A percentile compares a stretch with the other conserved stretches of the same genome.
Evolutionary conservation across 2,329 filamentous ascomycete species (phyloP).

Genomic region (Zarea fungicola): DNA sequence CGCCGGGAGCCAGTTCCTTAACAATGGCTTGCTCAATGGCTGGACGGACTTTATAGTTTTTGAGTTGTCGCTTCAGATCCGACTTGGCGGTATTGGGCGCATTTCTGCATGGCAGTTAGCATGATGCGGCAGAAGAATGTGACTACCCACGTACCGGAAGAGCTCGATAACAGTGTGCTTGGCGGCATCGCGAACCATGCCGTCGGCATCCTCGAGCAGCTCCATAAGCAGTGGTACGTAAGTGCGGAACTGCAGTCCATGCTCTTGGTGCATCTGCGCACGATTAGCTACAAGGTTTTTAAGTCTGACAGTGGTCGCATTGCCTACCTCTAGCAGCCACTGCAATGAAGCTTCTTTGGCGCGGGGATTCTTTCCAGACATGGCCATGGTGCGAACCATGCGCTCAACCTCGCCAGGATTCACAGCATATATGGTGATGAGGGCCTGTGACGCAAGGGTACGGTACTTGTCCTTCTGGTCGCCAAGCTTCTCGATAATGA

Average conservation of each 20-base stretch:
- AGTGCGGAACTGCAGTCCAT: constrained; percentile 71
- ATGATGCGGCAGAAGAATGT: background rate
- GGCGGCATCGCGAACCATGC: constrained; percentile 77
- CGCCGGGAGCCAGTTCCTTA: constrained; percentile 59
- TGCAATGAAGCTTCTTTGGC: constrained; percentile 81
- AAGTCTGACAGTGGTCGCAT: background rate
- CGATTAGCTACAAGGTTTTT: background rate
- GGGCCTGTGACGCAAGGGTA: constrained; percentile 64
- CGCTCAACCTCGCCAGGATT: constrained; percentile 71
- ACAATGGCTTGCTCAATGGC: constrained; percentile 80
- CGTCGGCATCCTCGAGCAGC: constrained; percentile 84
- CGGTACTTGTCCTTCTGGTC: constrained; percentile 85
- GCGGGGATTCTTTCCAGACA: constrained; percentile 74
- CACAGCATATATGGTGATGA: constrained; percentile 70
- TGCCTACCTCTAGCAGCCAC: constrained; percentile 71
- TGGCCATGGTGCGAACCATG: constrained; percentile 69
- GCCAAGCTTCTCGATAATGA: constrained; percentile 79
- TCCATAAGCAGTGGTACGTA: constrained; percentile 83
- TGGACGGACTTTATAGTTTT: constrained; percentile 77
- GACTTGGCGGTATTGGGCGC: constrained; percentile 80
- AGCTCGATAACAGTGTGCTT: constrained; percentile 81
- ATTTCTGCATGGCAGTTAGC: constrained; percentile 42
- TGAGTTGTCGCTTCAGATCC: constrained; percentile 81
- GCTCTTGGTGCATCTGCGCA: constrained; percentile 69
- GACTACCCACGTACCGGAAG: constrained; percentile 56